phyloP scores from a whole-genome alignment of 306 rosid species.

The Albizia julibrissin region DNA sequence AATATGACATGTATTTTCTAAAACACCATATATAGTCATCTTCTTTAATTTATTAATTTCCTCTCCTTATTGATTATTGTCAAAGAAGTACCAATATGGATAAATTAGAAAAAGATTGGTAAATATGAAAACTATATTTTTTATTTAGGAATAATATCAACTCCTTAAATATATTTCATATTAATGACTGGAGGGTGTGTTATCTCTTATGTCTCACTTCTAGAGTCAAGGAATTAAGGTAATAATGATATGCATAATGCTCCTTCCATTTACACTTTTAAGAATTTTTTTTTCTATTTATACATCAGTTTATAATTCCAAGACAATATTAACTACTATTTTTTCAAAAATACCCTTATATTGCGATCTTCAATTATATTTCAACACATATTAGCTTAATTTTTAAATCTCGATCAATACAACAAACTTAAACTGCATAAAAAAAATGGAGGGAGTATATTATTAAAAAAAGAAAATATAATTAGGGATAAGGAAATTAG shows the following conservation, averaged over 20 bases:
- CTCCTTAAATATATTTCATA: no score
- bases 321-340: background rate
- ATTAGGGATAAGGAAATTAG: background rate
- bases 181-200: no score
- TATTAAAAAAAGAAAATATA: background rate
- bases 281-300: no score
- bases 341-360: background rate
- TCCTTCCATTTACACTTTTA: background rate
- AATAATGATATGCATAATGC: background rate
- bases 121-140: no score
- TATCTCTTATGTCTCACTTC: background rate
- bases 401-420: background rate
- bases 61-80: no score
- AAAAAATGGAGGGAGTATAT: background rate
- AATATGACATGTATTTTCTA: no score
- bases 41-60: no score
- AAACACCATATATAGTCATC: no score
- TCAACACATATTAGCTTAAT: background rate
- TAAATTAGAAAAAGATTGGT: no score
- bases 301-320: background rate
- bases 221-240: background rate
- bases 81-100: no score
- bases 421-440: background rate
- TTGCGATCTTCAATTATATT: background rate
- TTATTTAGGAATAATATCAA: no score